phyloP scores from a whole-genome alignment of 1,284 basidiomycete genomes.

The Irpex rosettiformis region DNA sequence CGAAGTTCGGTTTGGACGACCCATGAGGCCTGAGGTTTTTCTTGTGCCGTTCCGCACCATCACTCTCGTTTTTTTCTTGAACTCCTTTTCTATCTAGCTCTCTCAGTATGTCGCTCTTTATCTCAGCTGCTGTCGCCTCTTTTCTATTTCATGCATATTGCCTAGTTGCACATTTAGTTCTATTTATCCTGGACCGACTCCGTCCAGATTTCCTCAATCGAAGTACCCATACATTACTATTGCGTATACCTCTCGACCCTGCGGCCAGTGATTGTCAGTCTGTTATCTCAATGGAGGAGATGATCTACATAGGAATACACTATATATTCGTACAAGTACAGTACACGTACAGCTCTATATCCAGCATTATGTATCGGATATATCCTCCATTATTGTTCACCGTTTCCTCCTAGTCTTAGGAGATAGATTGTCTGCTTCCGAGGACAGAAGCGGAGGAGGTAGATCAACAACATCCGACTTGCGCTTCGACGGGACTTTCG shows the following conservation, averaged over 20 bases:
- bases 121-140: background rate
- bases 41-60: background rate
- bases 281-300: background rate
- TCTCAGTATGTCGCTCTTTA: slow-evolving; percentile 5
- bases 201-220: background rate
- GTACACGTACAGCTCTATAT: slow-evolving; percentile 8
- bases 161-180: background rate
- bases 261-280: background rate
- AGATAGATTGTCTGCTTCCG: slow-evolving; percentile 10
- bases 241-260: background rate
- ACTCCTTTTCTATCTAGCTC: background rate
- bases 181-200: background rate
- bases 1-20: slow-evolving; percentile 20
- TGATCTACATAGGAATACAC: slow-evolving; percentile 17
- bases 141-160: background rate
- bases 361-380: slow-evolving; percentile 8
- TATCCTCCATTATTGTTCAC: slow-evolving; percentile 11
- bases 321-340: slow-evolving; percentile 19
- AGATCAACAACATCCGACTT: slow-evolving; percentile 41
- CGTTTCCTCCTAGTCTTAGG: slow-evolving; percentile 28
- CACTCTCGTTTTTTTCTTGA: background rate
- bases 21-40: slow-evolving; percentile 1
- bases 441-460: slow-evolving; percentile 13
- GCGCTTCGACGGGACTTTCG: slow-evolving; percentile 34
- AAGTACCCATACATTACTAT: background rate